phyloP scores from a whole-genome alignment of 495 filamentous ascomycete species.

The Podospora pseudopauciseta region DNA sequence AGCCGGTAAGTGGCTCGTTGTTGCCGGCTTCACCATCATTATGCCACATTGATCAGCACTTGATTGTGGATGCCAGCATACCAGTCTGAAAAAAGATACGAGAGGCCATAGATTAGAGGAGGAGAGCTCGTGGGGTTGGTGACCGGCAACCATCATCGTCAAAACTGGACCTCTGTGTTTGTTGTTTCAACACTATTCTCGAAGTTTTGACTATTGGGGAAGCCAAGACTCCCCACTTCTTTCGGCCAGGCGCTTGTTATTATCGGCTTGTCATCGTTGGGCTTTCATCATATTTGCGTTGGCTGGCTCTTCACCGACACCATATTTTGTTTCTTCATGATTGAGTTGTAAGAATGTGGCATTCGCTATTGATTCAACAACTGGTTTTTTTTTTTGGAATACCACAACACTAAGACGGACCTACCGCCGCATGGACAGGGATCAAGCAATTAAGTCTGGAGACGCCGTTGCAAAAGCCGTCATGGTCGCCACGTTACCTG shows the following conservation, averaged over 20 bases:
- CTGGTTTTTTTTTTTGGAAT: neutral
- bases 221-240: no score
- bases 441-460: slow-evolving; percentile 14
- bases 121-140: no score
- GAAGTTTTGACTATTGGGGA: no score
- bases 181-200: no score
- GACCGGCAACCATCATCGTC: no score
- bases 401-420: slow-evolving; percentile 18
- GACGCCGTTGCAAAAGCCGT: slow-evolving; percentile 16
- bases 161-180: no score
- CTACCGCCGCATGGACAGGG: slow-evolving; percentile 26
- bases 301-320: neutral
- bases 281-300: neutral
- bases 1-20: slow-evolving; percentile 4
- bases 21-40: slow-evolving; percentile 12
- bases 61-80: slow-evolving; percentile 11
- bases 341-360: neutral
- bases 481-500: slow-evolving; percentile 21
- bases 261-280: neutral
- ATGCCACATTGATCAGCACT: slow-evolving; percentile 20
- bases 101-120: no score
- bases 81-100: neutral
- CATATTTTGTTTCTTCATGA: neutral
- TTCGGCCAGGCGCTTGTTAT: neutral
- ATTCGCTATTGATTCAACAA: neutral